Conservation (phyloP, 192 early-diverging fungal genomes). For the Kickxella alabastrina region DNA sequence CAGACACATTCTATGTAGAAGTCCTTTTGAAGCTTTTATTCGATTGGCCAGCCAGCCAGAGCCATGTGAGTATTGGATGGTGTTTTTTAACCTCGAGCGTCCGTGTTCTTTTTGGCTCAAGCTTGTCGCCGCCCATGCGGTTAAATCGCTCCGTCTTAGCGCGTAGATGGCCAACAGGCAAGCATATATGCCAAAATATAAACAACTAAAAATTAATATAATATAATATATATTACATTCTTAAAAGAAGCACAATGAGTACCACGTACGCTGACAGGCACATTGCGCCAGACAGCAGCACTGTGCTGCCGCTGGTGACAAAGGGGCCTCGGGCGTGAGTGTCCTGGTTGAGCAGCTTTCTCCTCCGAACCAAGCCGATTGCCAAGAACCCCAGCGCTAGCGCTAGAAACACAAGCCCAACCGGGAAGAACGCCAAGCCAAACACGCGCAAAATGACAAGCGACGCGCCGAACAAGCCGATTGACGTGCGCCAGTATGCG, state of each 20-base stretch:
- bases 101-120: too few species aligned
- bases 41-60: background rate
- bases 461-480: constrained; percentile 47
- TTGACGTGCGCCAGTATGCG: constrained; percentile 49
- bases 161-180: too few species aligned
- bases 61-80: too few species aligned
- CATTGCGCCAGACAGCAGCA: constrained; percentile 33
- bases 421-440: constrained; percentile 38
- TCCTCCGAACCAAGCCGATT: constrained; percentile 39
- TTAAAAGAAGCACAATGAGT: constrained; percentile 34
- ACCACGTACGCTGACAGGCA: constrained; percentile 37
- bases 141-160: too few species aligned
- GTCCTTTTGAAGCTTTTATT: background rate
- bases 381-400: constrained; percentile 43
- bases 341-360: constrained; percentile 23
- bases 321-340: constrained; percentile 35
- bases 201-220: too few species aligned
- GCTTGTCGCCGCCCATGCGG: too few species aligned
- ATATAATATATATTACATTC: too few species aligned
- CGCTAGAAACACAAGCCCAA: constrained; percentile 47
- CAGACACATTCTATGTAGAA: background rate
- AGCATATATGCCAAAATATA: too few species aligned
- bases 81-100: too few species aligned
- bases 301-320: constrained; percentile 35
- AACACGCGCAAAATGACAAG: constrained; percentile 47